These are phyloP conservation scores for Sungouiozyma intestinalis DNA, from an alignment of 805 yeast species.

Conservation along the genomic window DNA sequence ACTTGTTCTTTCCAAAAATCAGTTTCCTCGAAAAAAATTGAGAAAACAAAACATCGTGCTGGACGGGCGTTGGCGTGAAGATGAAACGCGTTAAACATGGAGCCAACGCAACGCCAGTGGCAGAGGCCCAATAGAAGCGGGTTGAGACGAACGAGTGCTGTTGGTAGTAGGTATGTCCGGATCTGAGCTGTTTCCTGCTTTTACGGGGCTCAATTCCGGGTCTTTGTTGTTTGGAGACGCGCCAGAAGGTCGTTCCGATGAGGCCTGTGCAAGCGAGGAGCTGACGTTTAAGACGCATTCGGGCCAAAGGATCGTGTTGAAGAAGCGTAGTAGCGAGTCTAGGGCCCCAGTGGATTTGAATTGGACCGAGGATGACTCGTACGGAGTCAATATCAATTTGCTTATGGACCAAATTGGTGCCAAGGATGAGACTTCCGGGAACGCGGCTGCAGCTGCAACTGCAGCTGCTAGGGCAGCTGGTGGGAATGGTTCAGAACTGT, in stretches of 20 bases:
- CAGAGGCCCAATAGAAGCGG: too few species aligned
- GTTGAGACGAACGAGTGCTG: too few species aligned
- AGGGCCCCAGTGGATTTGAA: neutral
- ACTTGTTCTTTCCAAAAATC: too few species aligned
- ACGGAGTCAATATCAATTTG: slow-evolving; percentile 33
- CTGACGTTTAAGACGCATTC: slow-evolving; percentile 1
- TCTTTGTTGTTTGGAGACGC: neutral
- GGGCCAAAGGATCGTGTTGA: slow-evolving; percentile 2
- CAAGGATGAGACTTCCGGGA: slow-evolving; percentile 4
- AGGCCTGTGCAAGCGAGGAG: neutral
- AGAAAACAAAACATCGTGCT: too few species aligned
- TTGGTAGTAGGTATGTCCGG: neutral
- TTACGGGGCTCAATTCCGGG: neutral
- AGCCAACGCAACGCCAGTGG: too few species aligned
- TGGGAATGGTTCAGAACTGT: slow-evolving; percentile 11
- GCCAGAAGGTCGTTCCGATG: neutral
- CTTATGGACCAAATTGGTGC: slow-evolving; percentile 27
- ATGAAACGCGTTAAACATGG: too few species aligned
- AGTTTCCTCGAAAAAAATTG: too few species aligned
- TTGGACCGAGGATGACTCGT: slow-evolving; percentile 25
- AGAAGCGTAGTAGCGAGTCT: neutral
- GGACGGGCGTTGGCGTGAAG: too few species aligned
- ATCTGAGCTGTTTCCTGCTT: neutral
- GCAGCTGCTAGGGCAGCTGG: neutral
- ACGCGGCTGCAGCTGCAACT: neutral